Evolutionary conservation across 1,139 yeast species (phyloP).

Genomic region (Nakaseomyces glabratus): DNA sequence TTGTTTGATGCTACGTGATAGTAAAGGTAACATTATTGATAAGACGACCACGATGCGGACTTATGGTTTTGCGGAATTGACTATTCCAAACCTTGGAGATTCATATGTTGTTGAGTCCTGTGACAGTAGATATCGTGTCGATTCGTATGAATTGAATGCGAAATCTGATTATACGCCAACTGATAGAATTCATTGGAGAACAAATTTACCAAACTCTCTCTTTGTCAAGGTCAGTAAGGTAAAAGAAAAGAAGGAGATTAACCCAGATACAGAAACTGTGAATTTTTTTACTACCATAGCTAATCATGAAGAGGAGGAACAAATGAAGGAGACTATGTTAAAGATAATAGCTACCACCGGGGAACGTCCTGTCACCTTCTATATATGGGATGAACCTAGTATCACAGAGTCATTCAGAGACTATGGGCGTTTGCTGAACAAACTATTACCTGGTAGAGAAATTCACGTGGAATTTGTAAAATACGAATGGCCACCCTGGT

Average conservation of each 20-base stretch:
- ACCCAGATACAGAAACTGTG: constrained; percentile 44
- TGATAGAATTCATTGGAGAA: constrained; percentile 10
- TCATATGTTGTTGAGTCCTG: constrained; percentile 19
- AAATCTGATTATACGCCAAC: constrained; percentile 21
- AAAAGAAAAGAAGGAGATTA: constrained; percentile 3
- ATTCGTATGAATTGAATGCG: constrained; percentile 19
- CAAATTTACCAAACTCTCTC: constrained; percentile 15
- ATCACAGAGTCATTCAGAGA: constrained; percentile 60
- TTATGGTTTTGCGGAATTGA: constrained; percentile 30
- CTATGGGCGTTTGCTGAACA: constrained; percentile 53
- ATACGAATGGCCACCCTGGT: constrained; percentile 90
- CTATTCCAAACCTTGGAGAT: constrained; percentile 10
- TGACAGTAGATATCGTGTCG: constrained; percentile 18
- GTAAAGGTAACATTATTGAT: constrained; percentile 12
- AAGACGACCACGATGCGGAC: constrained; percentile 24
- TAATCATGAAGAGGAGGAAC: constrained; percentile 55
- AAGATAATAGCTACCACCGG: constrained; percentile 50
- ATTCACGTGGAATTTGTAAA: constrained; percentile 54
- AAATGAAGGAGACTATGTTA: constrained; percentile 66
- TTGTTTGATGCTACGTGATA: constrained; percentile 20
- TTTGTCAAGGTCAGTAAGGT: constrained; percentile 16
- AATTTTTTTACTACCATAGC: constrained; percentile 85
- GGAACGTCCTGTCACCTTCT: constrained; percentile 53
- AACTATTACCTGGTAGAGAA: constrained; percentile 34
- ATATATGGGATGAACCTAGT: constrained; percentile 70